Evolutionary conservation across 352 stramenopile genomes (phyloP), one percentile per base, ranked within the genome.

Genomic region (Hyaloperonospora brassicae): DNA sequence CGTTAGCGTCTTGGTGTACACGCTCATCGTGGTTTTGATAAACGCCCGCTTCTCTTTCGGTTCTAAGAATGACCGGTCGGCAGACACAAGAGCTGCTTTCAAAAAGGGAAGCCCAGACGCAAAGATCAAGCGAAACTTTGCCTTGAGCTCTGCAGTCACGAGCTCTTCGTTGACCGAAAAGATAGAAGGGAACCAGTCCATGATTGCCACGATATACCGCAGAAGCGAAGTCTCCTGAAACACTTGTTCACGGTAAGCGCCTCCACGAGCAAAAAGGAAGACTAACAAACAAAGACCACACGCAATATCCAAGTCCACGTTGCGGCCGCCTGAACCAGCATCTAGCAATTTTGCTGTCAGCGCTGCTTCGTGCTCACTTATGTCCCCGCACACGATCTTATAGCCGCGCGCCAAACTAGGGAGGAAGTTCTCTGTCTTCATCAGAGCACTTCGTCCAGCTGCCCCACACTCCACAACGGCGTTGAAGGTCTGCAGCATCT

Each of bases 401-500:
- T 85, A 61, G 1, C 56, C 71, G 22, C 51, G 54, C 40, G 76
- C 59, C 41, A 89, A 51, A 21, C 50, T 79, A n/a, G 59, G 35
- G 2, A 86, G 45, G 22, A 87, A 81, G 2, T 62, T 62, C 10
- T 68, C 25, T 17, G 66, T 78, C 5, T 74, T 62, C 61, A 86
- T 79, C 30, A 89, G 53, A 25, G 75, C 72, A 21, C 58, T 44
- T 50, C 75, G 76, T 4, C 79, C 79, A 9, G 59, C 35, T 13
- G 46, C 36, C 0, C 76, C 78, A 23, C 75, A 86, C 11, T 66
- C 63, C 10, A 76, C 59, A 38, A 89, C 74, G 22, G 72, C 66
- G n/a, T 76, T 77, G 39, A 87, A 87, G 14, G 84, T 75, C 56
- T 80, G 64, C 17, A 89, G 48, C 52, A 79, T 66, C 14, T 85